Base-by-base conservation (phyloP, 169 alveolate genomes). In the Eimeria nieschulzi region DNA sequence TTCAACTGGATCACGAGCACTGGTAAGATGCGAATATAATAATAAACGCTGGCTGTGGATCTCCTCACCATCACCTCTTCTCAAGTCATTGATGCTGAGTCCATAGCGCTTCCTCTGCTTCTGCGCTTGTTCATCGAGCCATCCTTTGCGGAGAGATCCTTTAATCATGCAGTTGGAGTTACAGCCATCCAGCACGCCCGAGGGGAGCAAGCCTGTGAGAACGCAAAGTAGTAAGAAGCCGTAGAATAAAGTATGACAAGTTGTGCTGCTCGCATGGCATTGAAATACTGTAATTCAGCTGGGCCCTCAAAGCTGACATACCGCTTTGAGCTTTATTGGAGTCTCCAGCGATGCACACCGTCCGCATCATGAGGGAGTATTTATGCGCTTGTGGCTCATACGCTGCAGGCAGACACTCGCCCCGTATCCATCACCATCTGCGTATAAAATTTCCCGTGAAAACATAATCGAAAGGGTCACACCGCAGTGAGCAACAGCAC, bases 131-230 rank as follows among this genome's bases (percentile, higher is more conserved):
- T 82, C 63, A 39, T 82, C 33, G 10, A 53, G 56, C 90, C 90
- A 82, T 21, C 26, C 76, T 13, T 82, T 63, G 15, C 90, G 61
- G 26, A 82, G n/a, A 17, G 90, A n/a, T 59, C 78, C 90, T 12
- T 82, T 82, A 21, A 61, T 21, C 53, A 82, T 19, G 76, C 78
- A 82, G 6, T 13, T 71, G n/a, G 56, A 39, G 39, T 82, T 39
- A 26, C 90, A 82, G 39, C 46, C 54, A 51, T 68, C 63, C 17
- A 61, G 59, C 51, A 68, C 25, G 10, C 90, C 78, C 55, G 5
- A 13, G n/a, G 90, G 90, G 26, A 82, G 75, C 90, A 82, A 63
- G 78, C 78, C 90, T 82, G 46, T 33, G 66, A 25, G 64, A 33
- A 12, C 0, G 54, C 15, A 63, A 17, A 33, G 33, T 10, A 79